These are phyloP conservation scores for Skeletonema costatum DNA, from an alignment of 108 stramenopile species.

Conservation along the genomic window DNA sequence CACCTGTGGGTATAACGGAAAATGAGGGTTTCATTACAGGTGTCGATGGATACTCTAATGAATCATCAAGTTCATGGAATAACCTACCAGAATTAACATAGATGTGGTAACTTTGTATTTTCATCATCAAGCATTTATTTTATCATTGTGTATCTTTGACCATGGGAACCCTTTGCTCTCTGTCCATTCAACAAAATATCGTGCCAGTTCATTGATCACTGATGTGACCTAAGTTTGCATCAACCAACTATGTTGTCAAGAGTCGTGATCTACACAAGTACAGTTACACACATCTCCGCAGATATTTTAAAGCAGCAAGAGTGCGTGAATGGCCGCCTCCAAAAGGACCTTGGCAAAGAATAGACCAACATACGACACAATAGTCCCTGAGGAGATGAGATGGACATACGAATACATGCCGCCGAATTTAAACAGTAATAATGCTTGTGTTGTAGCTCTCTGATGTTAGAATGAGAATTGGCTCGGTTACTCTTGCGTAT, in stretches of 20 bases:
- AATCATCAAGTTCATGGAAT: constrained; percentile 27
- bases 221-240: too few species aligned
- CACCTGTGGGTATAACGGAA: constrained; percentile 34
- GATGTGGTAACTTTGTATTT: background rate
- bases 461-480: background rate
- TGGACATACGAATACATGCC: background rate
- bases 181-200: too few species aligned
- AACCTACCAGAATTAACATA: background rate
- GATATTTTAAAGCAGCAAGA: background rate
- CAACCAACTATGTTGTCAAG: background rate
- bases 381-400: background rate
- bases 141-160: background rate
- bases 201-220: too few species aligned
- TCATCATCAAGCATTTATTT: background rate
- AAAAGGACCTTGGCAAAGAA: background rate
- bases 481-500: too few species aligned
- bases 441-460: background rate
- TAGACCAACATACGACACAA: background rate
- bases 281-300: background rate
- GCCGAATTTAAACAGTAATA: background rate
- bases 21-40: constrained; percentile 47
- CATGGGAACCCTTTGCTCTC: too few species aligned
- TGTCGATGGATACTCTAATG: constrained; percentile 40
- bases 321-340: background rate
- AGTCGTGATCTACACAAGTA: background rate